These are phyloP conservation scores for Boletus reticulatus DNA, from an alignment of 768 basidiomycete genomes.

Conservation along the genomic window DNA sequence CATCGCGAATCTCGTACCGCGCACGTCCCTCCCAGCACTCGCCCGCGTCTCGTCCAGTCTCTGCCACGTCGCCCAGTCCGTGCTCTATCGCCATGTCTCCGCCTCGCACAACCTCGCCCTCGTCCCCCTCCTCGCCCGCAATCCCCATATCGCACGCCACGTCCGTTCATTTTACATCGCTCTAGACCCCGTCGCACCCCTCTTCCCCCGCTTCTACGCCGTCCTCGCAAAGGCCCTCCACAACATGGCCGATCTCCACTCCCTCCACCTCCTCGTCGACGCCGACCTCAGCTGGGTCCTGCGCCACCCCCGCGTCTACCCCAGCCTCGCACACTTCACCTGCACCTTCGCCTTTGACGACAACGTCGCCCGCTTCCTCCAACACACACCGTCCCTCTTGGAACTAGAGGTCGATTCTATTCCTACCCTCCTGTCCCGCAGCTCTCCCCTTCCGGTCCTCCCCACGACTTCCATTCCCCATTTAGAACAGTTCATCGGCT, in stretches of 20 bases:
- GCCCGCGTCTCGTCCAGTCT: constrained; percentile 43
- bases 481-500: constrained; percentile 61
- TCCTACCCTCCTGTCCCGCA: constrained; percentile 24
- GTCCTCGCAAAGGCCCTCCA: constrained; percentile 52
- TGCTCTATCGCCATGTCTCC: constrained; percentile 60
- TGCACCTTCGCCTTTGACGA: constrained; percentile 61
- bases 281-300: constrained; percentile 55
- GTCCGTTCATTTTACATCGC: constrained; percentile 64
- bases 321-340: constrained; percentile 52
- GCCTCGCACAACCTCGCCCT: constrained; percentile 48
- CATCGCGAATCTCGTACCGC: constrained; percentile 41
- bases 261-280: constrained; percentile 50
- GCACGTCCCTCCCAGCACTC: constrained; percentile 44
- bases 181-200: constrained; percentile 38
- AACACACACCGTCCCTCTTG: constrained; percentile 49
- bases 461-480: constrained; percentile 36
- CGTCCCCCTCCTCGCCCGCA: constrained; percentile 54
- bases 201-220: constrained; percentile 48
- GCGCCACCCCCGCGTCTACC: constrained; percentile 35
- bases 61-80: constrained; percentile 51
- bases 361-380: constrained; percentile 58
- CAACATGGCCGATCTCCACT: constrained; percentile 58
- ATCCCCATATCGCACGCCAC: constrained; percentile 53
- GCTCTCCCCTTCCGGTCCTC: constrained; percentile 23
- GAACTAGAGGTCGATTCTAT: constrained; percentile 52